Conservation (phyloP, 2,329 filamentous ascomycete genomes). For the Bipolaris cookei region DNA sequence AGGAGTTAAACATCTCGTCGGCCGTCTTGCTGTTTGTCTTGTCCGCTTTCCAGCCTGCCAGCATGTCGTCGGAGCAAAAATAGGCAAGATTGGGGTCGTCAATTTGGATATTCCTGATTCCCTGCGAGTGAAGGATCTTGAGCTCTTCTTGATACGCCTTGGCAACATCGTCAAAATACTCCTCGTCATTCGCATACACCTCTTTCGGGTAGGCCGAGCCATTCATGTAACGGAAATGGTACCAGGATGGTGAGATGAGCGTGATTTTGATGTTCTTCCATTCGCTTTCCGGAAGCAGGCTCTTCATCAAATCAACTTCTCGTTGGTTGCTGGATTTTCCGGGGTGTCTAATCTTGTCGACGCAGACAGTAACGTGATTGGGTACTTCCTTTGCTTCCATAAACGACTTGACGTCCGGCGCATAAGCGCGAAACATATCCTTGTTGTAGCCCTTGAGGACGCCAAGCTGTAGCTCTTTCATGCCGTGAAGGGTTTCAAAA, state of each 20-base stretch:
- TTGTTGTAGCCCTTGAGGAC: constrained; percentile 55
- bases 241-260: constrained; percentile 71
- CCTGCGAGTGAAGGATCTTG: constrained; percentile 54
- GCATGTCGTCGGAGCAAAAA: constrained; percentile 48
- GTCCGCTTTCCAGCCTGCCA: constrained; percentile 60
- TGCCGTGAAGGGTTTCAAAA: constrained; percentile 62
- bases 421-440: constrained; percentile 64
- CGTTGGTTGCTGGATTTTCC: constrained; percentile 62
- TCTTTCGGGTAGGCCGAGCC: constrained; percentile 55
- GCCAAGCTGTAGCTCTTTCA: constrained; percentile 57
- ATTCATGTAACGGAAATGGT: constrained; percentile 69
- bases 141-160: constrained; percentile 56
- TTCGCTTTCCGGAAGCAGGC: constrained; percentile 63
- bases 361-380: constrained; percentile 63
- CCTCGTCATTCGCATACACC: constrained; percentile 55
- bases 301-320: constrained; percentile 67
- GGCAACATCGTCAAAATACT: constrained; percentile 57
- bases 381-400: constrained; percentile 62
- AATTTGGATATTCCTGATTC: constrained; percentile 57
- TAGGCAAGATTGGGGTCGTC: constrained; percentile 58
- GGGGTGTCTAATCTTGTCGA: constrained; percentile 63
- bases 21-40: constrained; percentile 70
- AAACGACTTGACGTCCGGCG: constrained; percentile 68
- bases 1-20: constrained; percentile 74
- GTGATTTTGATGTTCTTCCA: constrained; percentile 73